Evolutionary conservation across 257 asterid species (phyloP), one percentile per base, ranked within the genome.

Genomic region (Knoxia roxburghii): DNA sequence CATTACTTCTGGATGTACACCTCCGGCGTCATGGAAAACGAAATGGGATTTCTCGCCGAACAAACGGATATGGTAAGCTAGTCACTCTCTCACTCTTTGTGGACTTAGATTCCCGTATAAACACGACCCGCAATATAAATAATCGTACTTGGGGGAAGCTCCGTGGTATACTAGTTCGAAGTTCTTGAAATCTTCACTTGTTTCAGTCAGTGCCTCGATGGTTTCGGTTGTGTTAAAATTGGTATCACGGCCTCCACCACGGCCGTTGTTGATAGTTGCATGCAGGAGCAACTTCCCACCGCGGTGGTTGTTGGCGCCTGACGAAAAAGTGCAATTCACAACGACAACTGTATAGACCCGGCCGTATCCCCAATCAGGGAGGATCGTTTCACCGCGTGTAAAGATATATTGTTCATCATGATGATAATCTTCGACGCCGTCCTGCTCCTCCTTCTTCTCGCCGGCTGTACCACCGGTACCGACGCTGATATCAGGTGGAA

Each of bases 11-110:
- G 82, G 81, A 74, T 85, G 90, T 4, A 88, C 85, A n/a, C 97
- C 97, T 0, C 97, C 96, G 0, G 97, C 97, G 67, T 90, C 95
- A 81, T 90, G 93, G 3, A 90, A 73, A 65, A 90, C 96, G 12
- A 90, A 90, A 78, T 90, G 97, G 0, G 97, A 85, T 55, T 64
- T 85, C 37, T 7, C 75, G 0, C 96, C 97, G 8, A 90, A 64
- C 5, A n/a, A n/a, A n/a, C n/a, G n/a, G n/a, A n/a, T n/a, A n/a
- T n/a, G n/a, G n/a, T n/a, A n/a, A n/a, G n/a, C n/a, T n/a, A n/a
- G n/a, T n/a, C n/a, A n/a, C n/a, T n/a, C n/a, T n/a, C n/a, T n/a
- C n/a, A n/a, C n/a, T n/a, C n/a, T n/a, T n/a, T n/a, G n/a, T n/a
- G n/a, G n/a, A n/a, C n/a, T n/a, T n/a, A n/a, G n/a, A n/a, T 84